Base-by-base conservation (phyloP, 805 yeast species). In the Ogataea zsoltii region DNA sequence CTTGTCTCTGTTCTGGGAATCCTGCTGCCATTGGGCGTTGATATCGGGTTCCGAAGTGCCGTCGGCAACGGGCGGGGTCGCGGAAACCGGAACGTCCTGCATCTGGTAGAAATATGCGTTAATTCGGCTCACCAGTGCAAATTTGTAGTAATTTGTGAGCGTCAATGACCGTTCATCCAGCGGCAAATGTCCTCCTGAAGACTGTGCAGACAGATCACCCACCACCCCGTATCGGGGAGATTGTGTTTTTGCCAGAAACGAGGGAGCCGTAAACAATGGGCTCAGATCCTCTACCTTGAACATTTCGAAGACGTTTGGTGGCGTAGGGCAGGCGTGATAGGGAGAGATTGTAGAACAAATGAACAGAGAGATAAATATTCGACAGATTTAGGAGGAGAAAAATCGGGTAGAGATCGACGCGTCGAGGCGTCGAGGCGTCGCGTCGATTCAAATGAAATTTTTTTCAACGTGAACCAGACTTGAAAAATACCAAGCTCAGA, bases 91-190 rank as follows among this genome's bases (percentile, higher is more conserved):
- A 6, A 41, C 13, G 9, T 54, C 59, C 25, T 56, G 57, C 7
- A 62, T 45, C 23, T 61, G 67, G 42, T 65, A 64, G 23, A 65
- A 64, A 33, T 52, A 61, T 34, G 66, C 61, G 45, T 63, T 61
- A 42, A 66, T 57, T 41, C 60, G 51, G 17, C 51, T 51, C 17
- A 61, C 37, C 10, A 44, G 34, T 7, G 66, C 64, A 41, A 65
- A 56, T 32, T 50, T 55, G 45, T 62, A 65, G 42, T 57, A 63
- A 33, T 65, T 65, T 15, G 68, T 63, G n/a, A 53, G 50, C 0
- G 65, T 56, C 7, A 48, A 45, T 1, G 44, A 35, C 26, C 56
- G 50, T 4, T 60, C 63, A 29, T 51, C 56, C 19, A 41, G 39
- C 3, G 51, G 42, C 14, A 11, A 32, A 16, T 38, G 16, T 11